Evolutionary conservation across 2,329 filamentous ascomycete species (phyloP).

Genomic region (Aspergillus uvarum): DNA sequence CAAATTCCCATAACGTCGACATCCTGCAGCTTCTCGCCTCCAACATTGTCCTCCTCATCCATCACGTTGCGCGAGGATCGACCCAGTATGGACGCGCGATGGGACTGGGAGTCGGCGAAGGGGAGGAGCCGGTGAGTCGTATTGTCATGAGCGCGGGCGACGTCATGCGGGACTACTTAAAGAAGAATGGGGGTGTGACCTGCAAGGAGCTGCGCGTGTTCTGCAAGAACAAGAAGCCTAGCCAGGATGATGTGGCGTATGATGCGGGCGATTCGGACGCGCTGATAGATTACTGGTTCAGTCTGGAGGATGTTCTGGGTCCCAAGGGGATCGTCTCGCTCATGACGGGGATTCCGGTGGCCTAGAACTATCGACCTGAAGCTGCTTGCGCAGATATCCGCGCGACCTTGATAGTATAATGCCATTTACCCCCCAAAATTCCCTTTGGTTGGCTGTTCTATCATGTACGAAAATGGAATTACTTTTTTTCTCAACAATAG

Average conservation of each 20-base stretch:
- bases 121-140: constrained; percentile 14
- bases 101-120: constrained; percentile 10
- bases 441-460: not conserved
- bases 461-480: too few relatives aligned
- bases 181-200: constrained; percentile 28
- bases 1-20: constrained; percentile 22
- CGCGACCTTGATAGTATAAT: too few relatives aligned
- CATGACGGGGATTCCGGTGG: constrained; percentile 24
- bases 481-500: too few relatives aligned
- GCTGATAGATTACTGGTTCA: constrained; percentile 15
- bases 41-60: constrained; percentile 26
- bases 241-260: constrained; percentile 19
- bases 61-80: constrained; percentile 25
- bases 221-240: constrained; percentile 26
- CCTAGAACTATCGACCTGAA: constrained; percentile 13
- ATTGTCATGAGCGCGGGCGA: constrained; percentile 28
- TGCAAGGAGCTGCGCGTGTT: constrained; percentile 30
- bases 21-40: constrained; percentile 26
- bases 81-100: constrained; percentile 15
- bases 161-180: constrained; percentile 28
- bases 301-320: constrained; percentile 20
- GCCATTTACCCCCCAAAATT: too few relatives aligned
- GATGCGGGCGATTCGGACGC: constrained; percentile 15
- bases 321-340: constrained; percentile 21
- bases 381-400: not conserved